Evolutionary conservation across 805 yeast genomes (phyloP).

Genomic region (Wickerhamiella parazyma): DNA sequence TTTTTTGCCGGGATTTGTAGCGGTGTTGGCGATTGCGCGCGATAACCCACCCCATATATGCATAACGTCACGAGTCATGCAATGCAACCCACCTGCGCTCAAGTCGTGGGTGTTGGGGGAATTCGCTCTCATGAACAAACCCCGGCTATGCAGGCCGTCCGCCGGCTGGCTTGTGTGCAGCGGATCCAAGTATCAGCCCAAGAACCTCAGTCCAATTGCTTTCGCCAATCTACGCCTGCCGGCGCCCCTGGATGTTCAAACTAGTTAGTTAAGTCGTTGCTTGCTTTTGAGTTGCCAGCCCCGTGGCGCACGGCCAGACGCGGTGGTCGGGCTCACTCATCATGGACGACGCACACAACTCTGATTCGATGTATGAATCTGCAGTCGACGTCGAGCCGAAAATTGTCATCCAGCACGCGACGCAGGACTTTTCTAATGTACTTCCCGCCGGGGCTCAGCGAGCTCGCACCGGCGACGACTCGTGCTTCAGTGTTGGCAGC

Average conservation of each 20-base stretch:
- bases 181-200: not conserved
- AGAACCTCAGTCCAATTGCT: not conserved
- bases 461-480: not conserved
- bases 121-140: not conserved
- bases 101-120: no score
- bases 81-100: no score
- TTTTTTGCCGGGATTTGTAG: no score
- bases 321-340: not conserved
- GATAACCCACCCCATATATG: not conserved
- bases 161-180: not conserved
- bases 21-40: not conserved
- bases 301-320: no score
- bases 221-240: no score
- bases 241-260: no score
- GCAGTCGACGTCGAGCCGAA: not conserved
- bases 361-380: not conserved
- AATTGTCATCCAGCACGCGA: not conserved
- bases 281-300: no score
- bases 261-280: not conserved
- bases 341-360: not conserved
- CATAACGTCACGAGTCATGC: no score
- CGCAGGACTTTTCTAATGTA: not conserved
- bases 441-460: not conserved
- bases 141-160: not conserved
- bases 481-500: slow-evolving; percentile 4